Conservation (phyloP, 441 rosid genomes). For the Flueggea neowawraea region DNA sequence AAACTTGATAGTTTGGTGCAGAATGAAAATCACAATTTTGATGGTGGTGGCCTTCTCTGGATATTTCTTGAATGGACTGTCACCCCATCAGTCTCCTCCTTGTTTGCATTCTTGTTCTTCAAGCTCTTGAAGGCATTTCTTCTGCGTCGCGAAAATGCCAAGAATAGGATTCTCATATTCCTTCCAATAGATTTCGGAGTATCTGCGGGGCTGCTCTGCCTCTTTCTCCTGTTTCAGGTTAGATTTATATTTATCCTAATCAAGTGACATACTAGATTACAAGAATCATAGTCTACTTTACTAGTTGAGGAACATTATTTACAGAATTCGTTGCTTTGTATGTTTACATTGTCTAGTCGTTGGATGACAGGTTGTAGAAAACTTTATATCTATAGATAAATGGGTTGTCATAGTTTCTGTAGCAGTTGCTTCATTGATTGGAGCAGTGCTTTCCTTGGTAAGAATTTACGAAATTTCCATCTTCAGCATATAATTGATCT, state of each 20-base stretch:
- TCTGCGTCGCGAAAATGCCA: conserved; percentile 19
- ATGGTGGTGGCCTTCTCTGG: conserved; percentile 28
- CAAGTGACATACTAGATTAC: neutral
- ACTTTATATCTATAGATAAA: neutral
- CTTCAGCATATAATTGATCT: neutral
- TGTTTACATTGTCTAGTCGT: neutral
- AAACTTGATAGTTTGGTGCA: conserved; percentile 11
- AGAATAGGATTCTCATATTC: conserved; percentile 23
- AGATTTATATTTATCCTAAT: neutral
- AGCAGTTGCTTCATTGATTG: conserved; percentile 16
- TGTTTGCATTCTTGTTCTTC: conserved; percentile 15
- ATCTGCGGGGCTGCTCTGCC: conserved; percentile 32
- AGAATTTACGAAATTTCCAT: neutral
- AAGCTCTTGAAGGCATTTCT: conserved; percentile 14
- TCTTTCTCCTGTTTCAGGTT: conserved; percentile 22
- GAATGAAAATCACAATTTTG: conserved; percentile 23
- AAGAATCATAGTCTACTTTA: too few species aligned
- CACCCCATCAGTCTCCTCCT: conserved; percentile 22
- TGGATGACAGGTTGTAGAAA: conserved; percentile 22
- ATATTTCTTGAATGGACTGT: conserved; percentile 24
- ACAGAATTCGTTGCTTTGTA: too few species aligned
- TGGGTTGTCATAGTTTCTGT: conserved; percentile 17
- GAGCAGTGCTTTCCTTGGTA: conserved; percentile 22
- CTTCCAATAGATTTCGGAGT: conserved; percentile 26
- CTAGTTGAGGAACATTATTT: too few species aligned